Conservation (phyloP, 345 rosid genomes). For the Eucalyptus curtisii region DNA sequence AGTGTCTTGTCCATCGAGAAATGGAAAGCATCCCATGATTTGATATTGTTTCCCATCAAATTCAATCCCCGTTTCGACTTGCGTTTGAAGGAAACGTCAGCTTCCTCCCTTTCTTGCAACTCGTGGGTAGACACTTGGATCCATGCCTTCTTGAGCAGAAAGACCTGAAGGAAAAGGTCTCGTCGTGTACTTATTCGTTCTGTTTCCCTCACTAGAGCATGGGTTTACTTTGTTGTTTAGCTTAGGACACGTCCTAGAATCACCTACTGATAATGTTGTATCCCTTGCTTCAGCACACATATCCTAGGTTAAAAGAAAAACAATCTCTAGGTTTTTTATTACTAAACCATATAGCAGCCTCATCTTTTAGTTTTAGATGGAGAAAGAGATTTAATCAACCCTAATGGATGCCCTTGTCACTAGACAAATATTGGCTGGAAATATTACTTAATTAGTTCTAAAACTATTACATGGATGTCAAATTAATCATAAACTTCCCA, state of each 20-base stretch:
- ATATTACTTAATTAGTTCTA: neutral
- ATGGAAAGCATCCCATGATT: neutral
- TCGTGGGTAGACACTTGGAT: neutral
- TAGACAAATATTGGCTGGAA: neutral
- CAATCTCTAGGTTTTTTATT: neutral
- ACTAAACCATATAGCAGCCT: neutral
- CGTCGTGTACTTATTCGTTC: neutral
- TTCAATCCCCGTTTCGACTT: neutral
- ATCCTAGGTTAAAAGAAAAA: neutral
- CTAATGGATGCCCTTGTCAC: neutral
- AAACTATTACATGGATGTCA: fast-evolving
- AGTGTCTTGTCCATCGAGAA: neutral
- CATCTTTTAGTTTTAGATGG: neutral
- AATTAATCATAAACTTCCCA: neutral
- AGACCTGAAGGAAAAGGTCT: neutral
- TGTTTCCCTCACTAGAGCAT: neutral
- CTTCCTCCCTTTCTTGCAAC: neutral
- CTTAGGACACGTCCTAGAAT: neutral
- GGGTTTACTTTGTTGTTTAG: neutral
- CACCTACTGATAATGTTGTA: neutral
- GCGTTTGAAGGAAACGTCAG: neutral
- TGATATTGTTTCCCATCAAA: neutral
- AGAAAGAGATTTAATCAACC: neutral
- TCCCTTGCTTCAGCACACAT: neutral
- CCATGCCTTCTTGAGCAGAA: neutral